Base-by-base conservation (phyloP, 176 grass and related monocot species). In the Luzula sylvatica region DNA sequence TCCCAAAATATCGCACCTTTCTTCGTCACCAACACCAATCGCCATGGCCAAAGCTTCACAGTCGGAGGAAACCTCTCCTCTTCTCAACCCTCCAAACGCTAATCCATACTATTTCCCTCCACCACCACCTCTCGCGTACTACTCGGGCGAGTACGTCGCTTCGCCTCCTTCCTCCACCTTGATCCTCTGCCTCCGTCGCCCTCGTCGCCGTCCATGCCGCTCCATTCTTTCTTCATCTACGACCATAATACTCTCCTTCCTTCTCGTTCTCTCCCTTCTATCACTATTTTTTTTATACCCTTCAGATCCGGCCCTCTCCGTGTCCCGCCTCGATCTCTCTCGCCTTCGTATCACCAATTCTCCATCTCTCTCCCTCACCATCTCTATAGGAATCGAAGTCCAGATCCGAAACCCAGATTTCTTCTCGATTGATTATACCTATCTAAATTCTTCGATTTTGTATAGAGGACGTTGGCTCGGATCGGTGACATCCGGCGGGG, bases 21-120 rank as follows among this genome's bases (percentile, higher is more conserved):
- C 13, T 17, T 44, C 6, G 19, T 47, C 26, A 26, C 22, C 55
- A 47, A 18, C 8, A 22, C 2, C 15, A n/a, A 52, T 60, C 67
- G 28, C 58, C 47, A 52, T 52, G 58, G 46, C 12, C 30, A 68
- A 68, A 68, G 19, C 50, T 50, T 55, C 65, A 7, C 19, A 67
- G 23, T 8, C 20, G 15, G 64, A 71, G 42, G 26, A 61, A 71
- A 17, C 58, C 42, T 46, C 58, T 8, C 58, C 58, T 73, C 69
- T 70, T 61, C 47, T 45, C 68, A 69, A 68, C 61, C 79, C 45
- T 42, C 67, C 15, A 82, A 23, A 67, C 56, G 52, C 53, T 73
- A 75, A 48, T 42, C 72, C 78, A 74, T 75, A 52, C 58, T 81
- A 54, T 45, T 71, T 38, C 58, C 52, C 55, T 11, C 39, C 54